Base-by-base conservation (phyloP, 768 basidiomycete species). In the Suillus subaureus region DNA sequence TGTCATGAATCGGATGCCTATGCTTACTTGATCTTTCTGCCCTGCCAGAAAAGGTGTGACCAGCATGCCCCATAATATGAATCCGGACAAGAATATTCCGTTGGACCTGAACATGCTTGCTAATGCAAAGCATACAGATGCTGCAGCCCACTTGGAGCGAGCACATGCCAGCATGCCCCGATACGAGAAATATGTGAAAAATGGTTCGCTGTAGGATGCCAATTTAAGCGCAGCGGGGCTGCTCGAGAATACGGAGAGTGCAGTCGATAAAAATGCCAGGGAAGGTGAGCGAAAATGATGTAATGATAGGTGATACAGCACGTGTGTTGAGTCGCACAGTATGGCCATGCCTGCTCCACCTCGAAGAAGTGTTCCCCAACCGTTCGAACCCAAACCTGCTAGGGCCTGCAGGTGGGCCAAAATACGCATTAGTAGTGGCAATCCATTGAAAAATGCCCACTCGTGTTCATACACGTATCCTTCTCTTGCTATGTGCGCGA, bases 361-460 rank as follows among this genome's bases (percentile, higher is more conserved):
- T 3, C 79, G 68, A 45, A 86, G 73, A 18, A 82, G 63, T 15
- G 77, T 69, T 6, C 71, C 65, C 47, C 70, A 58, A 1, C 39
- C 66, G 26, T 63, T 39, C 3, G 54, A 35, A 61, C 42, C 35
- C 26, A 71, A 49, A 31, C 65, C 57, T 60, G 40, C 40, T 8
- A 61, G 60, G 12, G 64, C 61, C 0, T 37, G 47, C 16, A 78
- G 45, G 35, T 61, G 16, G 8, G 71, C 73, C n/a, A 71, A 77
- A 55, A 70, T 15, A 2, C 84, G 80, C 76, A 94, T 83, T 60
- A 91, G 58, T 13, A 79, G 71, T 4, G 92, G 85, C 31, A 86
- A 76, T 6, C 85, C 93, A 2, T 93, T 91, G 67, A 94, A 84
- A 76, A 94, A 99, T 0, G 97, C 97, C 85, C 92, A 92, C 68